Percentiles rank a stretch among this genome's conserved stretches.
These are phyloP conservation scores for Exophiala sideris DNA, from an alignment of 2,329 filamentous ascomycete species.

Conservation along the genomic window DNA sequence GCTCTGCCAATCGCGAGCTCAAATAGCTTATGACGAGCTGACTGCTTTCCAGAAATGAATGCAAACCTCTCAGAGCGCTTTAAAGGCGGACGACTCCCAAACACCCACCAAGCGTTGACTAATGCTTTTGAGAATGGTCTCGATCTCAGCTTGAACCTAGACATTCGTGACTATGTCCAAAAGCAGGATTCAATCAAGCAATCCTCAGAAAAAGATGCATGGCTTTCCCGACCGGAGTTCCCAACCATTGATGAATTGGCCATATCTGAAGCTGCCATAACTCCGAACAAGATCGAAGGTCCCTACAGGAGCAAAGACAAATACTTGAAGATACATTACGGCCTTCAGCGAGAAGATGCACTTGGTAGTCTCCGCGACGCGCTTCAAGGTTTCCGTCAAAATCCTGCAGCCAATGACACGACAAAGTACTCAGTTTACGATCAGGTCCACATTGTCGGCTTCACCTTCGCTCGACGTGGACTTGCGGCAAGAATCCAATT, in stretches of 20 bases:
- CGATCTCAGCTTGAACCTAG: slow-evolving; percentile 19
- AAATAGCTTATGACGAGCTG: not conserved
- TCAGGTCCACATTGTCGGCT: slow-evolving; percentile 63
- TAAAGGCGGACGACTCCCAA: slow-evolving; percentile 8
- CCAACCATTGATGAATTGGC: slow-evolving; percentile 40
- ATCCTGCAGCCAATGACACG: slow-evolving; percentile 58
- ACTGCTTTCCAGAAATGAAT: slow-evolving; percentile 22
- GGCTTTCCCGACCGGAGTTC: slow-evolving; percentile 40
- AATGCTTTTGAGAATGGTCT: slow-evolving; percentile 5
- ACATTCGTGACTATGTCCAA: slow-evolving; percentile 25
- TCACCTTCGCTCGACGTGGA: slow-evolving; percentile 62
- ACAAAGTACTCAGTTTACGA: slow-evolving; percentile 64
- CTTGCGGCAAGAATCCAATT: slow-evolving; percentile 68
- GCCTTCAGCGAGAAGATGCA: slow-evolving; percentile 71
- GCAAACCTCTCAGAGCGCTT: slow-evolving; percentile 25
- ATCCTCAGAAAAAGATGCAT: slow-evolving; percentile 32
- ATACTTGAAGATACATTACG: slow-evolving; percentile 72
- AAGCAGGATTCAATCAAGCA: slow-evolving; percentile 32
- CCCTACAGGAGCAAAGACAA: slow-evolving; percentile 59
- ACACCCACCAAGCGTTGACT: slow-evolving; percentile 1
- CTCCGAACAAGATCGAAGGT: slow-evolving; percentile 53
- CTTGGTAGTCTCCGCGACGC: slow-evolving; percentile 66
- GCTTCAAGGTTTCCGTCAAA: slow-evolving; percentile 53
- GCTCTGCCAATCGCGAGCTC: not conserved
- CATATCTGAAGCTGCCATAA: slow-evolving; percentile 36